These are phyloP conservation scores for Botrytis pseudocinerea DNA, from an alignment of 2,329 filamentous ascomycete species.

Conservation along the genomic window DNA sequence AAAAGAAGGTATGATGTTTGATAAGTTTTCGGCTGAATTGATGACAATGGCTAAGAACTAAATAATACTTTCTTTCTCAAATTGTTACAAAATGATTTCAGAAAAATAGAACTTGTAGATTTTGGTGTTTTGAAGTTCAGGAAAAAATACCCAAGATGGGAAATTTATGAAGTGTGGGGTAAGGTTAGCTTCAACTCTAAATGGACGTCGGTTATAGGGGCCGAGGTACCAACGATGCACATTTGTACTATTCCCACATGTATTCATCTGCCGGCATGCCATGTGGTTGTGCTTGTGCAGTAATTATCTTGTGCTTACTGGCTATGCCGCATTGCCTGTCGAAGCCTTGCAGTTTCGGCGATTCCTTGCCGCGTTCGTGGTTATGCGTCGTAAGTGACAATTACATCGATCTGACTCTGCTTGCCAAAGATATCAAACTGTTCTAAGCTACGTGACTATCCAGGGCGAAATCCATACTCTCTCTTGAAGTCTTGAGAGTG, in stretches of 20 bases:
- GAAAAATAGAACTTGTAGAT: neutral
- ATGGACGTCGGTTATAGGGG: constrained; percentile 10
- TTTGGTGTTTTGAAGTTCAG: neutral
- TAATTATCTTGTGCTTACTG: too few species aligned
- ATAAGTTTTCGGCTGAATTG: neutral
- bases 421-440: neutral
- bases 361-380: neutral
- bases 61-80: neutral
- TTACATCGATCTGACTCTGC: neutral
- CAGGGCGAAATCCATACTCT: neutral
- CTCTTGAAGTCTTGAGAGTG: neutral
- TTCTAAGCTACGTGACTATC: neutral
- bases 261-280: neutral
- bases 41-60: neutral
- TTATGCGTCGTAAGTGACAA: neutral
- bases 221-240: constrained; percentile 4
- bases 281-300: neutral
- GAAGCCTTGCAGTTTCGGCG: neutral
- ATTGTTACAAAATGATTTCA: neutral
- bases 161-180: constrained; percentile 25
- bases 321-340: too few species aligned
- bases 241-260: neutral
- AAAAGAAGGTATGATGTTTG: neutral
- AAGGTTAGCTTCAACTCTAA: constrained; percentile 19
- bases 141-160: constrained; percentile 7